A percentile compares a stretch with the other conserved stretches of the same genome.
Evolutionary conservation across 768 basidiomycete species (phyloP).

Genomic region (Suillus ampliporus): DNA sequence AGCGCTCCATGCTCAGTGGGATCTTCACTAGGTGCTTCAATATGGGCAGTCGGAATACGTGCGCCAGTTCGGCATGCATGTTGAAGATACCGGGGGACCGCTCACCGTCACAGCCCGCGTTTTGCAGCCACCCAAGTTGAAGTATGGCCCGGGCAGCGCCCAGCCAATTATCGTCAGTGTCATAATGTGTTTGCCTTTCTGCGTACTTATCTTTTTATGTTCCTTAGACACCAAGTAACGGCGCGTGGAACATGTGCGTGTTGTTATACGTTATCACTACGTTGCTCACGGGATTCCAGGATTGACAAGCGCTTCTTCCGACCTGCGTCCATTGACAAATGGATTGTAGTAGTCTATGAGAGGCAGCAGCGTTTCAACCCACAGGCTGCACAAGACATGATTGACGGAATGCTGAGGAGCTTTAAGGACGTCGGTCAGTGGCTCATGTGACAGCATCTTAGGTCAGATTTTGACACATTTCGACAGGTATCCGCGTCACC

Average conservation of each 20-base stretch:
- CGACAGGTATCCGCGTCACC: conserved; percentile 63
- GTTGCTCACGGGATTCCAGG: conserved; percentile 43
- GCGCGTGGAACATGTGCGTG: conserved; percentile 79
- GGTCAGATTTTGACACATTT: background rate
- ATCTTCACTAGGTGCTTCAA: conserved; percentile 52
- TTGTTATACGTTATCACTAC: conserved; percentile 4
- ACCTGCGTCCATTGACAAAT: conserved; percentile 56
- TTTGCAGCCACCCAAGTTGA: conserved; percentile 65
- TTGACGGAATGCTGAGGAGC: conserved; percentile 52
- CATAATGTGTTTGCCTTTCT: conserved; percentile 4
- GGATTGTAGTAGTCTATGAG: conserved; percentile 75
- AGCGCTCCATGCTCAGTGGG: background rate
- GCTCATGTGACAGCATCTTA: background rate
- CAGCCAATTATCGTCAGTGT: conserved; percentile 61
- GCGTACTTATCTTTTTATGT: conserved; percentile 10
- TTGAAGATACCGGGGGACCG: conserved; percentile 55
- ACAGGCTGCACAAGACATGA: conserved; percentile 56
- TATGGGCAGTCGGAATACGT: conserved; percentile 82
- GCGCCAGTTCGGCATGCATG: conserved; percentile 71
- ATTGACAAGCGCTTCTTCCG: conserved; percentile 73
- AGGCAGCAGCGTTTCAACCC: conserved; percentile 59
- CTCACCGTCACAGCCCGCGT: conserved; percentile 66
- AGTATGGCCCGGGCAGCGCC: conserved; percentile 63
- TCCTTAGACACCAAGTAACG: conserved; percentile 61
- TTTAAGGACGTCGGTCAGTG: conserved; percentile 65